Conservation (phyloP, 2,329 filamentous ascomycete genomes). For the Zasmidium cellare region DNA sequence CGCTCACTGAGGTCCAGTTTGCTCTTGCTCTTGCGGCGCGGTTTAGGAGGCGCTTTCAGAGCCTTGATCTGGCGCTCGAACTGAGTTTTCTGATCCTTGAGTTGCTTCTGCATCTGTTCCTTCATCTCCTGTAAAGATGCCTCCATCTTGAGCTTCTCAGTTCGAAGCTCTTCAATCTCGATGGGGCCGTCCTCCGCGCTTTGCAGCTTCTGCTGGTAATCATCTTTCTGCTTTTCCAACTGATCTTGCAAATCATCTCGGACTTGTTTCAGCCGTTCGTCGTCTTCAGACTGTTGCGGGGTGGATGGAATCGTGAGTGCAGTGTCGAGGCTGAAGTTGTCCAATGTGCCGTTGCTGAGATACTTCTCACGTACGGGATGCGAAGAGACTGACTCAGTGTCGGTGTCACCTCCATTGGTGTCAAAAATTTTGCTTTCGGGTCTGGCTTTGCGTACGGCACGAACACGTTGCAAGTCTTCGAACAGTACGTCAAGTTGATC, state of each 20-base stretch:
- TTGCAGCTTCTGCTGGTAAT: slow-evolving; percentile 76
- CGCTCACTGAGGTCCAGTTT: slow-evolving; percentile 66
- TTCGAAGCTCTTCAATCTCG: slow-evolving; percentile 79
- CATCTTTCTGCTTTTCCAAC: slow-evolving; percentile 79
- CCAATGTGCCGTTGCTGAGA: slow-evolving; percentile 83
- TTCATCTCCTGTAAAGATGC: slow-evolving; percentile 75
- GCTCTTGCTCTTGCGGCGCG: slow-evolving; percentile 24
- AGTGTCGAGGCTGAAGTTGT: slow-evolving; percentile 95
- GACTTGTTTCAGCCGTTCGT: slow-evolving; percentile 71
- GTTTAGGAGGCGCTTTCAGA: slow-evolving; percentile 50
- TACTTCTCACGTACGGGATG: slow-evolving; percentile 82
- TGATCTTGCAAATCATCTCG: slow-evolving; percentile 82
- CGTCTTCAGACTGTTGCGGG: slow-evolving; percentile 78
- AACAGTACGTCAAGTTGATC: slow-evolving; percentile 92
- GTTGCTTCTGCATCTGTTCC: slow-evolving; percentile 82
- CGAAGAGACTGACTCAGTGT: slow-evolving; percentile 84
- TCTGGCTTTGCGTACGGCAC: slow-evolving; percentile 76
- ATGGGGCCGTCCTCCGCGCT: slow-evolving; percentile 71
- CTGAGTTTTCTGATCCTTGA: slow-evolving; percentile 78
- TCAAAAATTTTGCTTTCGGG: slow-evolving; percentile 58
- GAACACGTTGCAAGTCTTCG: slow-evolving; percentile 86
- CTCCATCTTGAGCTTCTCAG: slow-evolving; percentile 84
- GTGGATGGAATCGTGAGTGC: slow-evolving; percentile 92
- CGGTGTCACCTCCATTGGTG: slow-evolving; percentile 58
- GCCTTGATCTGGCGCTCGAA: slow-evolving; percentile 84